These are phyloP conservation scores for Erodium trifolium DNA, from an alignment of 441 rosid genomes.

Conservation along the genomic window DNA sequence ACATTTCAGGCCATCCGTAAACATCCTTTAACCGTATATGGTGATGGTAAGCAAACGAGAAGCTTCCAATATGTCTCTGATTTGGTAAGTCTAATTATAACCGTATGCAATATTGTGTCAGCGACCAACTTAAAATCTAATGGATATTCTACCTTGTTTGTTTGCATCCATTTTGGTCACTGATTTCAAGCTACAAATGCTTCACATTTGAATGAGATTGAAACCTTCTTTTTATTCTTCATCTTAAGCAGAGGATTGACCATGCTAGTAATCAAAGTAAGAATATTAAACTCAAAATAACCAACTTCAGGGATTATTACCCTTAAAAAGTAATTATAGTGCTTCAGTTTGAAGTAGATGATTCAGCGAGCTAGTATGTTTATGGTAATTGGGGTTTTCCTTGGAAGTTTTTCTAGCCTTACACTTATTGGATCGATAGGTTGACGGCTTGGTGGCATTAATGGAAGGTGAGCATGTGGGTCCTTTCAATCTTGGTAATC, in stretches of 20 bases:
- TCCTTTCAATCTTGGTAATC: constrained; percentile 30
- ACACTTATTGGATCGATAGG: constrained; percentile 31
- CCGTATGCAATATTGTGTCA: too few species aligned
- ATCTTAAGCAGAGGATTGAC: too few species aligned
- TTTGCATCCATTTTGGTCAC: too few species aligned
- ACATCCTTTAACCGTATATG: constrained; percentile 90
- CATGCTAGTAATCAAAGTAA: too few species aligned
- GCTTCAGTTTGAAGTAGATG: not conserved
- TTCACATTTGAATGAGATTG: too few species aligned
- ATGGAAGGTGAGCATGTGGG: constrained; percentile 96
- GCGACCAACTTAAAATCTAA: too few species aligned
- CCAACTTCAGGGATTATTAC: not conserved
- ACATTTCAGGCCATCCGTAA: constrained; percentile 73
- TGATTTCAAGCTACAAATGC: too few species aligned
- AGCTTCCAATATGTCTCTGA: constrained; percentile 98
- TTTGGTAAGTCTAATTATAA: constrained; percentile 43
- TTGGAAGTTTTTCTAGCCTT: too few species aligned
- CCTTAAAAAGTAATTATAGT: not conserved
- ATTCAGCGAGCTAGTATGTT: not conserved
- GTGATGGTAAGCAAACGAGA: constrained; percentile 97
- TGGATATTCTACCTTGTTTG: too few species aligned
- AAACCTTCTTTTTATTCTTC: too few species aligned
- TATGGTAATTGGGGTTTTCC: not conserved
- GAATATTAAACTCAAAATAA: too few species aligned
- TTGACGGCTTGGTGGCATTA: constrained; percentile 79